phyloP scores from a whole-genome alignment of 2,329 filamentous ascomycete genomes.

The Beauveria sp. region DNA sequence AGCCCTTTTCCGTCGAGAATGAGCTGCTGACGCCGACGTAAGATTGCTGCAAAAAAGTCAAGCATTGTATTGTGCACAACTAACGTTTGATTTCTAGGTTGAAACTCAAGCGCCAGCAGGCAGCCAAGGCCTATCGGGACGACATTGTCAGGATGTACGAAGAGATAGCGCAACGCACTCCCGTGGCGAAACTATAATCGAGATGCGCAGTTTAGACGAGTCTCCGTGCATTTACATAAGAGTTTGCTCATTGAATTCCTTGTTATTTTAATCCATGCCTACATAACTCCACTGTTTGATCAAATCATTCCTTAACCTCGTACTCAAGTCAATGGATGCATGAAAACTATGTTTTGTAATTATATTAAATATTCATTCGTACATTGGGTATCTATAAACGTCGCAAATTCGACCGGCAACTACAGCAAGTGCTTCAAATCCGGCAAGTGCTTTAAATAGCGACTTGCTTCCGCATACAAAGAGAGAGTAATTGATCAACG shows the following conservation, averaged over 20 bases:
- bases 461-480: constrained; percentile 14
- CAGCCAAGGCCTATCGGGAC: constrained; percentile 42
- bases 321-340: too few species aligned
- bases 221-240: too few species aligned
- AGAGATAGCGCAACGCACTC: constrained; percentile 36
- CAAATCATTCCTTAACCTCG: too few species aligned
- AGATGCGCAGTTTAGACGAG: neutral
- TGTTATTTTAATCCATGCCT: too few species aligned
- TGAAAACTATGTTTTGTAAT: neutral
- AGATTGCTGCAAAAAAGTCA: constrained; percentile 31
- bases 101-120: constrained; percentile 53
- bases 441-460: neutral
- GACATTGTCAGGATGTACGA: constrained; percentile 51
- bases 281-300: too few species aligned
- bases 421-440: too few species aligned
- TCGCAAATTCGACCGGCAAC: neutral
- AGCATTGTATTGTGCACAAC: neutral
- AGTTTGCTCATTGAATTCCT: too few species aligned
- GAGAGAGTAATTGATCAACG: constrained; percentile 17
- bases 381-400: neutral
- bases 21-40: constrained; percentile 83
- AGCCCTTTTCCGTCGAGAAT: constrained; percentile 91
- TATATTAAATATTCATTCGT: neutral
- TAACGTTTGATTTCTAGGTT: constrained; percentile 32
- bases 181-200: constrained; percentile 38